Percentiles rank a stretch among this genome's conserved stretches.
Evolutionary conservation across 2,329 filamentous ascomycete species (phyloP).

Genomic region (Penicillium sp.): DNA sequence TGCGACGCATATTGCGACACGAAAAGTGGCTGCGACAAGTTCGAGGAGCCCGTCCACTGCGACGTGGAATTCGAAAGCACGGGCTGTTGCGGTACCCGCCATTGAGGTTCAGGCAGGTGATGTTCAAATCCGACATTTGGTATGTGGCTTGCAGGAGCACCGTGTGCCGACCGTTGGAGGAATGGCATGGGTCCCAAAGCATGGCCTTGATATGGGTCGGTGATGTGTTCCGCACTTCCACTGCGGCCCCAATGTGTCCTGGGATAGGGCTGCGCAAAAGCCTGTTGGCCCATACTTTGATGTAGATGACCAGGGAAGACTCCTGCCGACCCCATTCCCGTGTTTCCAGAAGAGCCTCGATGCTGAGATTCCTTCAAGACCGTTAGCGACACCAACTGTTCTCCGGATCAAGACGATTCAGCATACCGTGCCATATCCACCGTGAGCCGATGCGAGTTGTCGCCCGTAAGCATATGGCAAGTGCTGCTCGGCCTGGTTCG

Average conservation of each 20-base stretch:
- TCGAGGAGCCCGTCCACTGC: conserved; percentile 1
- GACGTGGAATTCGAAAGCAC: neutral
- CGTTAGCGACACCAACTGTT: neutral
- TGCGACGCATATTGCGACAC: conserved; percentile 7
- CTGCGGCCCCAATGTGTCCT: neutral
- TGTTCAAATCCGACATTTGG: neutral
- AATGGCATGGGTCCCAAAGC: neutral
- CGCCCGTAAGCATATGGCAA: conserved; percentile 3
- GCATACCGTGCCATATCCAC: conserved; percentile 8
- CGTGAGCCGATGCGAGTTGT: neutral
- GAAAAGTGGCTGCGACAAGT: conserved; percentile 6
- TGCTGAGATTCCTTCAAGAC: neutral
- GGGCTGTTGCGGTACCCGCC: conserved; percentile 10
- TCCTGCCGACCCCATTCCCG: neutral
- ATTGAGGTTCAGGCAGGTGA: conserved; percentile 10
- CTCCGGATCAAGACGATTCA: neutral
- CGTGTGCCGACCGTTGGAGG: neutral
- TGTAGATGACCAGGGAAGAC: neutral
- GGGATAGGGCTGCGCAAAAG: neutral
- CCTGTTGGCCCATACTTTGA: neutral
- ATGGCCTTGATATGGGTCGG: neutral
- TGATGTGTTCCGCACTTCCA: neutral
- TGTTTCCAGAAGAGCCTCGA: neutral
- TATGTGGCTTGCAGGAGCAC: neutral
- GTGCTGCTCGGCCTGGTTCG: conserved; percentile 14